These are phyloP conservation scores for Fusarium sp. DNA, from an alignment of 2,329 filamentous ascomycete genomes.

Conservation along the genomic window DNA sequence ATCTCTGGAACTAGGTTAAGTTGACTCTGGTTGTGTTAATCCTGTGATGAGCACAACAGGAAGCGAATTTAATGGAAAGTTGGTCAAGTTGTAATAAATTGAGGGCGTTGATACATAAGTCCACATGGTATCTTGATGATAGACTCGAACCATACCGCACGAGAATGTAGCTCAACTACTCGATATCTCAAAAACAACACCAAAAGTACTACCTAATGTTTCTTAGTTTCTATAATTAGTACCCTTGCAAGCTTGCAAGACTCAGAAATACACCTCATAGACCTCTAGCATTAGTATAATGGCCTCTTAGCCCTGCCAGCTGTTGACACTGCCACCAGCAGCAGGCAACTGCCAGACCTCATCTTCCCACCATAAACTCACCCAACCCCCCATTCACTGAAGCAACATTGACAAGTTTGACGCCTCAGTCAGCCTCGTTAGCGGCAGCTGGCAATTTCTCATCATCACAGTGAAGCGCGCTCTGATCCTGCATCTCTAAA, in stretches of 20 bases:
- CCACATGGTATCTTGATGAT: too few species aligned
- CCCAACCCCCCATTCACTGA: neutral
- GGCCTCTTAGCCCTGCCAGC: neutral
- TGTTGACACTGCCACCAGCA: slow-evolving; percentile 21
- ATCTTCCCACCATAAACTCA: neutral
- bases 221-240: neutral
- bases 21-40: neutral
- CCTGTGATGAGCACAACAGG: neutral
- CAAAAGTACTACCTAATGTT: neutral
- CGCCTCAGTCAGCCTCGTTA: slow-evolving; percentile 9
- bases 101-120: too few species aligned
- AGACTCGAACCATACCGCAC: neutral
- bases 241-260: neutral
- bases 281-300: neutral
- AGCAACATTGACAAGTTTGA: neutral
- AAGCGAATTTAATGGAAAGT: neutral
- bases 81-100: neutral
- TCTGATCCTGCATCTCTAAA: neutral
- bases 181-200: neutral
- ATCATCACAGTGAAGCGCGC: neutral
- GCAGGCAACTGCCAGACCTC: slow-evolving; percentile 11
- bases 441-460: neutral
- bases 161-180: neutral
- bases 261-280: neutral
- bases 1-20: neutral